A percentile compares a stretch with the other conserved stretches of the same genome.
Evolutionary conservation across 805 yeast species (phyloP).

Genomic region (Barnettozyma botsteinii): DNA sequence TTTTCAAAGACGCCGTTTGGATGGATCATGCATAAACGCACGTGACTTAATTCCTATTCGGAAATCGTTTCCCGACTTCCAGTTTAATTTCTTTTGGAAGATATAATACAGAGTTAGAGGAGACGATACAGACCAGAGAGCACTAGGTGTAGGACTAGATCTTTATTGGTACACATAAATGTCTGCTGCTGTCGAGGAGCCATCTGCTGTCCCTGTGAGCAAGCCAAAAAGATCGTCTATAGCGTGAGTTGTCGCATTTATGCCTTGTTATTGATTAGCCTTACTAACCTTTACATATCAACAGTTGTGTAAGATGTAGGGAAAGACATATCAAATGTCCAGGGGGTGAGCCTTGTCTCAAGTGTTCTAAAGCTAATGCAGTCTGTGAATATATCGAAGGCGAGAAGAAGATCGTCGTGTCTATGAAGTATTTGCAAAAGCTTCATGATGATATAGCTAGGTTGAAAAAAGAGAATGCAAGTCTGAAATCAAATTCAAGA

Average conservation of each 20-base stretch:
- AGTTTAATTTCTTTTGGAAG: not conserved
- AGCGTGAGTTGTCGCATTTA: slow-evolving; percentile 24
- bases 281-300: slow-evolving; percentile 1
- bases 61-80: not conserved
- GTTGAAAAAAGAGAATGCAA: slow-evolving; percentile 60
- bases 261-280: not conserved
- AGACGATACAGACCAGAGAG: too few species aligned
- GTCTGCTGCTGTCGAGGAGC: slow-evolving; percentile 1
- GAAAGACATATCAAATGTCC: slow-evolving; percentile 72
- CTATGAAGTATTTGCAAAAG: slow-evolving; percentile 61
- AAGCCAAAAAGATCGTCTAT: slow-evolving; percentile 22
- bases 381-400: slow-evolving; percentile 69
- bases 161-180: not conserved
- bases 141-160: too few species aligned
- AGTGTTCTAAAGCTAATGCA: slow-evolving; percentile 49
- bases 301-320: slow-evolving; percentile 56
- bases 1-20: not conserved
- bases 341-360: slow-evolving; percentile 68
- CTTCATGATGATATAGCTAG: slow-evolving; percentile 63
- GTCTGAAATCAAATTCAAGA: slow-evolving; percentile 35
- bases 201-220: slow-evolving; percentile 10
- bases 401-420: slow-evolving; percentile 65
- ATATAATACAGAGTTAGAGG: not conserved
- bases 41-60: too few species aligned
- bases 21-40: not conserved